Conservation (phyloP, 2,329 filamentous ascomycete genomes). For the Alternaria atra region DNA sequence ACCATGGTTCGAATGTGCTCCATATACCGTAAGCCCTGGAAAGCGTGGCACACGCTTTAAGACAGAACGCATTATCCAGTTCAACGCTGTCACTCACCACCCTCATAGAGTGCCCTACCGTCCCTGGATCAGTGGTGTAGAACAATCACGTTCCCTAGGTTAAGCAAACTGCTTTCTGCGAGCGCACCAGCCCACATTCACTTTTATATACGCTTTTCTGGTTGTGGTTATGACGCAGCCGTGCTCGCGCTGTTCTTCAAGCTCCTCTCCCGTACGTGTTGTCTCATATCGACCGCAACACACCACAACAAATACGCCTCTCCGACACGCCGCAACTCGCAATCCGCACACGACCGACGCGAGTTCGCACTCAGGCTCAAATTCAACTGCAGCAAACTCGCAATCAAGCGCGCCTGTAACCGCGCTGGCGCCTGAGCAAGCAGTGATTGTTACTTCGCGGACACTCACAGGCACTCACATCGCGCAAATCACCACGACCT, state of each 20-base stretch:
- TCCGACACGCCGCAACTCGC: background rate
- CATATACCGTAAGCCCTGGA: background rate
- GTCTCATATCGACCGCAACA: background rate
- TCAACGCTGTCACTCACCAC: background rate
- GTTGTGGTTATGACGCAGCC: background rate
- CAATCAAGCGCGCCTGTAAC: background rate
- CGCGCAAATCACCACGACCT: background rate
- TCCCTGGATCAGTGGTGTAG: background rate
- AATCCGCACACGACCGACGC: background rate
- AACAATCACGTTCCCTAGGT: background rate
- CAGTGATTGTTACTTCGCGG: conserved; percentile 5
- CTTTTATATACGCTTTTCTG: background rate
- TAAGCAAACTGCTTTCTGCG: background rate
- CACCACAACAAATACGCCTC: background rate
- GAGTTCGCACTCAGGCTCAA: background rate
- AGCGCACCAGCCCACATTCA: background rate
- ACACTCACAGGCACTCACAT: background rate
- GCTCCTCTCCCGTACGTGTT: background rate
- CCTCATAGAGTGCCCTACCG: background rate
- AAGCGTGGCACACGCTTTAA: background rate
- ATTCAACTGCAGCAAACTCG: background rate
- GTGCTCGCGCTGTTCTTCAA: background rate
- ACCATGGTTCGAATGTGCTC: background rate
- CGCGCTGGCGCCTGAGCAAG: conserved; percentile 1
- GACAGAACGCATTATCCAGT: background rate